Evolutionary conservation across 192 early-diverging fungal species (phyloP).

Genomic region (Backusella circina): DNA sequence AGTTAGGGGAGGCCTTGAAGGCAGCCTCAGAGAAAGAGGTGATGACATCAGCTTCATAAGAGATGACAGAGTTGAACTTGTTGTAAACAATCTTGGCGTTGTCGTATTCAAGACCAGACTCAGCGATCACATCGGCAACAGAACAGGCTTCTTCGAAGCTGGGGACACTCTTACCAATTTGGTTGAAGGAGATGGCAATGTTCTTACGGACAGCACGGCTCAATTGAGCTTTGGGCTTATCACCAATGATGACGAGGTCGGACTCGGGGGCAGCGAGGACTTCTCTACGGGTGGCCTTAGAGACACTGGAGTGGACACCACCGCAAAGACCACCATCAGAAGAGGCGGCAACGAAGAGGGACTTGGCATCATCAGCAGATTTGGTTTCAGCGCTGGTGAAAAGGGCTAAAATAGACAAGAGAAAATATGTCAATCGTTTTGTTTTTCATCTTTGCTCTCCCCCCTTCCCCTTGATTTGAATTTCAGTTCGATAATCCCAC

Average conservation of each 20-base stretch:
- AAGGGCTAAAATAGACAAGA: slow-evolving; percentile 48
- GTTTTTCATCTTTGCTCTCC: not conserved
- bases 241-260: slow-evolving; percentile 76
- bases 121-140: slow-evolving; percentile 77
- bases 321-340: slow-evolving; percentile 99
- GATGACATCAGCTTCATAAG: slow-evolving; percentile 79
- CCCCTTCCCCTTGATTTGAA: slow-evolving; percentile 3
- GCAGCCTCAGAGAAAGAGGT: slow-evolving; percentile 61
- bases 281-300: slow-evolving; percentile 74
- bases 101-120: slow-evolving; percentile 60
- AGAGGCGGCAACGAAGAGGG: slow-evolving; percentile 79
- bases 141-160: slow-evolving; percentile 84
- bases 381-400: slow-evolving; percentile 73
- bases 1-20: slow-evolving; percentile 72
- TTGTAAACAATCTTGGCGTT: slow-evolving; percentile 87
- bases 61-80: slow-evolving; percentile 90
- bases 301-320: slow-evolving; percentile 95
- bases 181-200: slow-evolving; percentile 87
- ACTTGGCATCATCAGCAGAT: slow-evolving; percentile 58
- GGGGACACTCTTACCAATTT: slow-evolving; percentile 86
- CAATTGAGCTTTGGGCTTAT: slow-evolving; percentile 93
- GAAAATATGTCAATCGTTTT: not conserved
- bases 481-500: not conserved
- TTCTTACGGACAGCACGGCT: slow-evolving; percentile 69
- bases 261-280: slow-evolving; percentile 54